Base-by-base conservation (phyloP, 495 filamentous ascomycete genomes). In the Glonium stellatum region DNA sequence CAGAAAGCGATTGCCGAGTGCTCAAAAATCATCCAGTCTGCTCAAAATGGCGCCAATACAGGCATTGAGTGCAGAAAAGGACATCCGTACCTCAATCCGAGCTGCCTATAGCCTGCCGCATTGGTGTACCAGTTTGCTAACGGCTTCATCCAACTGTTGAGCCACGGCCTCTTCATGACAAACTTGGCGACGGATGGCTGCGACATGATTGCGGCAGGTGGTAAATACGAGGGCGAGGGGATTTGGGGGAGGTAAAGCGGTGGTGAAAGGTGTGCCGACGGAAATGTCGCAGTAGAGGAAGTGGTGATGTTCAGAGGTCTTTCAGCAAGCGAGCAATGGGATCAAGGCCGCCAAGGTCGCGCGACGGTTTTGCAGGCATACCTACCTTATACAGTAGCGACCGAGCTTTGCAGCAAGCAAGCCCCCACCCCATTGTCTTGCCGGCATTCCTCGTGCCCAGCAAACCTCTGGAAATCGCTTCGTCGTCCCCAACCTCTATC, bases 41-140 rank as follows among this genome's bases (percentile, higher is more conserved):
- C 13, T 18, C 22, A 36, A 18, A 23, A 21, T 9, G 11, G n/a
- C n/a, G 10, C 44, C 4, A 37, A 5, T 23, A 10, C 3, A 46
- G 19, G 13, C 36, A 60, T 49, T 55, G 44, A 9, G 36, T 36
- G 23, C 10, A 37, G 50, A n/a, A 36, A 36, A 51, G 34, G 37
- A 22, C 34, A 34, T 23, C 53, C 82, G 79, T 78, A 97, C 93
- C 78, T 86, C 73, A 98, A 80, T 68, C 93, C 93, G 67, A 97
- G 80, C 79, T 91, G 82, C 73, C 93, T 85, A 81, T 98, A 96
- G 69, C 93, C 93, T 63, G 90, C 83, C 54, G 87, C 84, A 70
- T 92, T 84, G 69, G 70, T 70, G 78, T 97, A 97, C 88, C 87
- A 93, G 56, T 82, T 80, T 70, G 90, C 82, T 58, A 97, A 55